These are phyloP conservation scores for Aspergillus tamarii DNA, from an alignment of 2,329 filamentous ascomycete species.

Conservation along the genomic window DNA sequence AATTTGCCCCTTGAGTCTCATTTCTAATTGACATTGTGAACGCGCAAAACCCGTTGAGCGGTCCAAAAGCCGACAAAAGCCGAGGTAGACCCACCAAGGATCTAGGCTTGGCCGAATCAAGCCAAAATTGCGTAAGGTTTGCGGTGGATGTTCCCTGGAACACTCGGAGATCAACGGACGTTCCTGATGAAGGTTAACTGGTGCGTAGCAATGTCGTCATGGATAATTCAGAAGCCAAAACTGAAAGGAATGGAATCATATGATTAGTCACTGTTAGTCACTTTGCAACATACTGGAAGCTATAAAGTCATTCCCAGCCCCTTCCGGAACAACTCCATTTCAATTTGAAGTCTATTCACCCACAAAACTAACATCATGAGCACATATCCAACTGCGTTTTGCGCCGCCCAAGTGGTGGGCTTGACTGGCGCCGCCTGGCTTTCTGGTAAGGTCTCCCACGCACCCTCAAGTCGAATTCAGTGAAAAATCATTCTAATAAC, in stretches of 20 bases:
- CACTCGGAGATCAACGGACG: neutral
- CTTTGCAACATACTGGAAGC: neutral
- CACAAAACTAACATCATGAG: conserved; percentile 19
- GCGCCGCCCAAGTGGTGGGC: conserved; percentile 32
- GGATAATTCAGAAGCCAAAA: neutral
- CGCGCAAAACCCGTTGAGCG: neutral
- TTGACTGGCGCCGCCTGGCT: conserved; percentile 35
- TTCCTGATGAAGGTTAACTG: neutral
- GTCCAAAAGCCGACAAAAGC: conserved; percentile 17
- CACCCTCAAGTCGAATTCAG: neutral
- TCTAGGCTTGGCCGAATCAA: neutral
- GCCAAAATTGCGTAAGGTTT: too few relatives aligned
- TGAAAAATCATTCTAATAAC: neutral
- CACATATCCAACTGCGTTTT: conserved; percentile 25
- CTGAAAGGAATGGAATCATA: neutral
- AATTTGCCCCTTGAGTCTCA: neutral
- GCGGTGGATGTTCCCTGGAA: too few relatives aligned
- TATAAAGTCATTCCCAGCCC: conserved; percentile 4
- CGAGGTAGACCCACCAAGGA: neutral
- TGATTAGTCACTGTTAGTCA: neutral
- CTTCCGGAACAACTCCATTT: neutral
- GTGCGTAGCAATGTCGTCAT: conserved; percentile 13
- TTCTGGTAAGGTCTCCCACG: conserved; percentile 24
- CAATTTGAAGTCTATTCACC: neutral
- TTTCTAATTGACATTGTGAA: neutral